phyloP scores from a whole-genome alignment of 176 grass and related monocot species.

The Triticum dicoccoides region DNA sequence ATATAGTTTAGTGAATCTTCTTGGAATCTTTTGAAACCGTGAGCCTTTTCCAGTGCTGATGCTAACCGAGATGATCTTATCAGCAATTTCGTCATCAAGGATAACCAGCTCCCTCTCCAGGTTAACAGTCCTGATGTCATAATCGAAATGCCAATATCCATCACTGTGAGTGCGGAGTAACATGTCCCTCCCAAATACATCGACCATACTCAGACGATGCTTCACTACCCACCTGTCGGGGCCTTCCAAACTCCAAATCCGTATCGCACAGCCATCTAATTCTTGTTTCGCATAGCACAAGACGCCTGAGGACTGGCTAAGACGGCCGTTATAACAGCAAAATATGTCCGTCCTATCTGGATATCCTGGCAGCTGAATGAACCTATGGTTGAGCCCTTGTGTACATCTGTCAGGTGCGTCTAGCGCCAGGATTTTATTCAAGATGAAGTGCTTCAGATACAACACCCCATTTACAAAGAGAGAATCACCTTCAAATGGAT shows the following conservation, averaged over 20 bases:
- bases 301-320: constrained; percentile 1
- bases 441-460: background rate
- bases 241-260: constrained; percentile 27
- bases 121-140: constrained; percentile 12
- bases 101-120: background rate
- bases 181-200: background rate
- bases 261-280: background rate
- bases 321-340: background rate
- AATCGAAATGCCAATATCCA: constrained; percentile 10
- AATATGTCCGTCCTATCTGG: background rate
- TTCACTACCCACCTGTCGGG: constrained; percentile 12
- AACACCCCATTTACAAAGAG: background rate
- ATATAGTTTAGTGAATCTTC: background rate
- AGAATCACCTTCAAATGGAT: background rate
- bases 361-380: constrained; percentile 9
- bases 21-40: background rate
- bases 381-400: background rate
- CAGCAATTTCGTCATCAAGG: background rate
- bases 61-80: constrained; percentile 22
- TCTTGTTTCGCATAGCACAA: constrained; percentile 13
- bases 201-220: background rate
- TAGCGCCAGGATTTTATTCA: background rate
- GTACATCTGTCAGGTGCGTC: background rate
- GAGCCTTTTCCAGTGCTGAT: constrained; percentile 10
- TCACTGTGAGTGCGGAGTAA: background rate